Conservation (phyloP, 1,284 basidiomycete species). For the Cryptococcus floricola region DNA sequence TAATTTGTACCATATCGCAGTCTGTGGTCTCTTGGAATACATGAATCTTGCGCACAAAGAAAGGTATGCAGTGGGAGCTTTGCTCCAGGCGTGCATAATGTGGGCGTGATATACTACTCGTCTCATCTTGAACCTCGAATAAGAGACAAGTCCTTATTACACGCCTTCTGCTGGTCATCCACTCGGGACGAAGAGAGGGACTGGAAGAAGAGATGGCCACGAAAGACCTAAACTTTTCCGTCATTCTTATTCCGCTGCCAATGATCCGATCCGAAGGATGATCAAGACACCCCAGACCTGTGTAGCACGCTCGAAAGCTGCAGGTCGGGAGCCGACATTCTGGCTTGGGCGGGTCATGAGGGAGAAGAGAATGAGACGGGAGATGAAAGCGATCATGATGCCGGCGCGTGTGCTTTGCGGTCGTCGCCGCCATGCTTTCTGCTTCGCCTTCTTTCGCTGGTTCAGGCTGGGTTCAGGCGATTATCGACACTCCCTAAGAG, state of each 20-base stretch:
- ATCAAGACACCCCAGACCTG: no score
- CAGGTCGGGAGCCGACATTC: neutral
- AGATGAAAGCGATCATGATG: neutral
- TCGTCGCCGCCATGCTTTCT: no score
- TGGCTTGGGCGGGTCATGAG: neutral
- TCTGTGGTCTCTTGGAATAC: no score
- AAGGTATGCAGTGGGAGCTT: no score
- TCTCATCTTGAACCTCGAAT: neutral
- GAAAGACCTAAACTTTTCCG: neutral
- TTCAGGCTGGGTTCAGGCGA: no score
- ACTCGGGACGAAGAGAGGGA: neutral
- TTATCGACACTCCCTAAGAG: no score
- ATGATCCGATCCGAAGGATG: neutral
- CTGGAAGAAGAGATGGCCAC: neutral
- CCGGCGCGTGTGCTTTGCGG: no score
- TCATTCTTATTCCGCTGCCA: neutral
- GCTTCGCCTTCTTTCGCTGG: no score
- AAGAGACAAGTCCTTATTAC: slow-evolving; percentile 2
- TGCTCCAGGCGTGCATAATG: neutral
- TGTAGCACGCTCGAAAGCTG: no score
- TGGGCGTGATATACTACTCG: slow-evolving; percentile 4
- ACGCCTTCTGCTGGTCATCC: neutral
- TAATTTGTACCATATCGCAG: neutral
- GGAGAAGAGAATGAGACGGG: neutral
- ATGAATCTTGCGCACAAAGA: no score